phyloP scores from a whole-genome alignment of 768 basidiomycete genomes.

The Paxillus involutus region DNA sequence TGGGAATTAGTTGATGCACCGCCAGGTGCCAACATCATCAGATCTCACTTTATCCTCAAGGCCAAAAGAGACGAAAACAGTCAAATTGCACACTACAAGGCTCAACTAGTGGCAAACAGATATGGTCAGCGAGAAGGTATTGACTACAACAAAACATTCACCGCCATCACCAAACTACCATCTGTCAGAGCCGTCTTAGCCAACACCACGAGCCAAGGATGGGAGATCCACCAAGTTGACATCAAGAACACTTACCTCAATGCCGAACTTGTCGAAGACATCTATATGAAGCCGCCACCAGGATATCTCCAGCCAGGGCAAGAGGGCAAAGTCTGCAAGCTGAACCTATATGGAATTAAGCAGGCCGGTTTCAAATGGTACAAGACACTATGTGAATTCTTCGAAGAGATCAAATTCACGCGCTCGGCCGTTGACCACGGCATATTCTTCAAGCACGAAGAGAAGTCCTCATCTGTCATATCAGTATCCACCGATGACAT shows the following conservation, averaged over 20 bases:
- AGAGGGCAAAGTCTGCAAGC: conserved; percentile 15
- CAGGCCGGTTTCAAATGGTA: conserved; percentile 26
- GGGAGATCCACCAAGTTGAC: conserved; percentile 16
- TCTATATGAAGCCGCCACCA: conserved; percentile 25
- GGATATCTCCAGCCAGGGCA: background rate
- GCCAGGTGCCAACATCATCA: no score
- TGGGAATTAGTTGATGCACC: no score
- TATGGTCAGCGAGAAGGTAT: conserved; percentile 33
- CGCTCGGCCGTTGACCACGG: background rate
- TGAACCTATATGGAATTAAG: conserved; percentile 33
- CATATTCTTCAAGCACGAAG: conserved; percentile 4
- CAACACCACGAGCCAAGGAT: background rate
- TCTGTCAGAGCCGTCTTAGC: conserved; percentile 1
- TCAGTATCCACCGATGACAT: conserved; percentile 5
- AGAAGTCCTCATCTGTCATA: background rate
- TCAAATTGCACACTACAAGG: conserved; percentile 18
- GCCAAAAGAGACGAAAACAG: no score
- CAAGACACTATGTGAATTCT: background rate
- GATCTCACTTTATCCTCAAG: no score
- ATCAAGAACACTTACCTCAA: conserved; percentile 15
- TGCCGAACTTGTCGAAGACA: conserved; percentile 10
- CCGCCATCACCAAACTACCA: conserved; percentile 23
- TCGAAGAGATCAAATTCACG: conserved; percentile 1
- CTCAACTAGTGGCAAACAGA: conserved; percentile 34
- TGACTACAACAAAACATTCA: conserved; percentile 34